Evolutionary conservation across 306 rosid genomes (phyloP).

Genomic region (Quercus suber): DNA sequence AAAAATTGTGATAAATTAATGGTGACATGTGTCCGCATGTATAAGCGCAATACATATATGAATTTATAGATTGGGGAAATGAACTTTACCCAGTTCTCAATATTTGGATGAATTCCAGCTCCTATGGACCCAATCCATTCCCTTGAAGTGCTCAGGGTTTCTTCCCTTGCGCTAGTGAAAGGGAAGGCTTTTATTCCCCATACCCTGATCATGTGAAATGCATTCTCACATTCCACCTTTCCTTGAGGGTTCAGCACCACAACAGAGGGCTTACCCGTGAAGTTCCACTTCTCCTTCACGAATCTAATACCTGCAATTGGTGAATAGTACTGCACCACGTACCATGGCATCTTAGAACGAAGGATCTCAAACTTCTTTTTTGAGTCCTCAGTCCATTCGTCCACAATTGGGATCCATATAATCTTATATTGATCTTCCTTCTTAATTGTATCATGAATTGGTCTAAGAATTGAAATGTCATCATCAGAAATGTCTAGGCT

Average conservation of each 20-base stretch:
- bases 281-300: slow-evolving; percentile 30
- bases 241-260: slow-evolving; percentile 26
- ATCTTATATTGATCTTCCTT: slow-evolving; percentile 14
- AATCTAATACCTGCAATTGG: slow-evolving; percentile 15
- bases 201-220: slow-evolving; percentile 20
- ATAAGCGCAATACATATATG: too few species aligned
- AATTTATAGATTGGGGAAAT: not conserved
- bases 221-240: slow-evolving; percentile 16
- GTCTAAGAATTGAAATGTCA: slow-evolving; percentile 14
- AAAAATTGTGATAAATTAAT: too few species aligned
- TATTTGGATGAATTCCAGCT: not conserved
- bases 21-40: fast-evolving
- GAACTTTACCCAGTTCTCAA: slow-evolving; percentile 19
- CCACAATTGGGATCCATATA: slow-evolving; percentile 37
- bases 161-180: not conserved
- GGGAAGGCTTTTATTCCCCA: slow-evolving; percentile 28
- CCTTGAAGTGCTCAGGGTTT: not conserved
- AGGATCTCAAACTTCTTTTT: not conserved
- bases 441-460: slow-evolving; percentile 24
- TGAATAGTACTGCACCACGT: slow-evolving; percentile 7
- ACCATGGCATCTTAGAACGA: slow-evolving; percentile 29
- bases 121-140: not conserved
- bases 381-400: not conserved
- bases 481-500: slow-evolving; percentile 11
- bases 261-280: slow-evolving; percentile 17